A percentile compares a stretch with the other conserved stretches of the same genome.
phyloP scores from a whole-genome alignment of 768 basidiomycete genomes.

The Russula foetens region DNA sequence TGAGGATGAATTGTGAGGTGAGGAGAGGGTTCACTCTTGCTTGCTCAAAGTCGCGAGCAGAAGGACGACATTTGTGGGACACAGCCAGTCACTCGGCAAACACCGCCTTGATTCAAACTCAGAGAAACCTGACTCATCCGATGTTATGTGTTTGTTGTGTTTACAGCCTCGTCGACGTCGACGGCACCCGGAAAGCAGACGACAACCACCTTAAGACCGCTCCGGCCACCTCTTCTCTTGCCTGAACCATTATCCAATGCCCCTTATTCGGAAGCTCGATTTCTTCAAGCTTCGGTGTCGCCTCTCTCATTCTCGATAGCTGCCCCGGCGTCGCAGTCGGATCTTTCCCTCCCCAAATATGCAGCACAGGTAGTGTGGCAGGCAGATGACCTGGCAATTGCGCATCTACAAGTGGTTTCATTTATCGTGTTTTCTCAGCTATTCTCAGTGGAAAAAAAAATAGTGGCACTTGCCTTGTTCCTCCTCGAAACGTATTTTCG shows the following conservation, averaged over 20 bases:
- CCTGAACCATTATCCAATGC: constrained; percentile 12
- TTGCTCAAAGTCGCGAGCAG: too few species aligned
- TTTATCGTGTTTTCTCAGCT: not conserved
- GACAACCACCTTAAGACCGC: constrained; percentile 6
- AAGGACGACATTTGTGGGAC: not conserved
- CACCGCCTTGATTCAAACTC: constrained; percentile 6
- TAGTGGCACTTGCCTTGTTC: constrained; percentile 34
- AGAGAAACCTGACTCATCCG: not conserved
- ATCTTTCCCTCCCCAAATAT: constrained; percentile 30
- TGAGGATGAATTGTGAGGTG: not conserved
- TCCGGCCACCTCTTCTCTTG: not conserved
- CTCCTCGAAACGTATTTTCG: constrained; percentile 54
- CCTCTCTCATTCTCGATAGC: not conserved
- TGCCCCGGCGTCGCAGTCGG: constrained; percentile 26
- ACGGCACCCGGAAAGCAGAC: too few species aligned
- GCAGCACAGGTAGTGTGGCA: constrained; percentile 6
- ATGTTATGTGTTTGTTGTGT: too few species aligned
- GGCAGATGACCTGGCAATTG: constrained; percentile 1
- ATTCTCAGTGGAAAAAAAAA: not conserved
- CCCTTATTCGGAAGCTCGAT: not conserved
- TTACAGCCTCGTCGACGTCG: not conserved
- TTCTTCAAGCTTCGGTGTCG: not conserved
- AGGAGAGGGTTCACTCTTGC: constrained; percentile 5
- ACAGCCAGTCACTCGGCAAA: not conserved
- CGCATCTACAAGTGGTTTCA: not conserved